phyloP scores from a whole-genome alignment of 257 asterid species.

The Solanum clarkiae region DNA sequence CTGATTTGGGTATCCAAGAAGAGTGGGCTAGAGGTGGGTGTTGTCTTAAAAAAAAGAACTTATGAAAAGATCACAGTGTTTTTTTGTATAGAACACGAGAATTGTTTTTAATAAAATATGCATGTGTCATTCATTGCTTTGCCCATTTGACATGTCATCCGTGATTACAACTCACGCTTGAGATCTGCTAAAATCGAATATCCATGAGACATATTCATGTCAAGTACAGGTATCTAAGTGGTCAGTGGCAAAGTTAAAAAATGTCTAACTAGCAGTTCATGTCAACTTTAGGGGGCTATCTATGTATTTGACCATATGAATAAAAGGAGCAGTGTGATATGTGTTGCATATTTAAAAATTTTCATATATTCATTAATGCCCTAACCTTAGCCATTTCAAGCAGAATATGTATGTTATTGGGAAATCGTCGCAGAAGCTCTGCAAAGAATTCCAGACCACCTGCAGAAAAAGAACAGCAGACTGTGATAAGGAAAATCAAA shows the following conservation, averaged over 20 bases:
- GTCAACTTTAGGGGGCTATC: neutral
- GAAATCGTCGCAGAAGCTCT: constrained; percentile 92
- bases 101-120: neutral
- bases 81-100: neutral
- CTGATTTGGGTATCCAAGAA: neutral
- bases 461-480: constrained; percentile 14
- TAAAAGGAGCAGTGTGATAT: neutral
- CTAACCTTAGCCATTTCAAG: constrained; percentile 98
- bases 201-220: neutral
- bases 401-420: constrained; percentile 70
- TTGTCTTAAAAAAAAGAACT: too few species aligned
- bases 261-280: neutral
- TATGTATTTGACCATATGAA: neutral
- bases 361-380: neutral
- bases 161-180: neutral
- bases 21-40: neutral
- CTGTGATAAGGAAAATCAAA: neutral
- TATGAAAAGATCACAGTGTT: neutral
- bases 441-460: constrained; percentile 86
- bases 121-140: neutral
- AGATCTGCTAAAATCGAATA: neutral
- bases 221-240: neutral
- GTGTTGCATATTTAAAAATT: neutral
- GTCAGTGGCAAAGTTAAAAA: neutral
- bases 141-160: neutral